Percentiles rank a stretch among this genome's conserved stretches.
phyloP scores from a whole-genome alignment of 2,329 filamentous ascomycete species.

The Fusarium citri region DNA sequence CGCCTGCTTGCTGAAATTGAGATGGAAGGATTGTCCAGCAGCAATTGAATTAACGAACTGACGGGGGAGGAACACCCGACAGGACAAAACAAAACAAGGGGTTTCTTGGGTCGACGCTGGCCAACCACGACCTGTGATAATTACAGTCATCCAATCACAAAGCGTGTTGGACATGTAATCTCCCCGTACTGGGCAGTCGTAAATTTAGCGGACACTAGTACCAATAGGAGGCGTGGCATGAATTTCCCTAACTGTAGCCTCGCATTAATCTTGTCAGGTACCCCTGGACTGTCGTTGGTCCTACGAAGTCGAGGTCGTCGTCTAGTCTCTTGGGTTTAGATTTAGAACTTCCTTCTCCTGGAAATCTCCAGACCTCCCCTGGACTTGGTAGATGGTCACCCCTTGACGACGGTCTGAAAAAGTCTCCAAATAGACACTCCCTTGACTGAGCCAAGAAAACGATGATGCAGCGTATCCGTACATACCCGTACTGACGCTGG shows the following conservation, averaged over 20 bases:
- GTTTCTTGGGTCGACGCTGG: background rate
- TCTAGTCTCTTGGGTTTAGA: background rate
- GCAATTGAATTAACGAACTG: background rate
- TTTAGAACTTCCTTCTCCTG: conserved; percentile 10
- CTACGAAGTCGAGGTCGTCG: background rate
- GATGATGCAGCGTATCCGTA: conserved; percentile 6
- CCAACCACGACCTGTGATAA: conserved; percentile 17
- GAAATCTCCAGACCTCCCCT: conserved; percentile 19
- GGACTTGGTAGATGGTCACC: conserved; percentile 5
- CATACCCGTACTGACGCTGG: conserved; percentile 12
- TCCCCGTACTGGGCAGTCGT: conserved; percentile 22
- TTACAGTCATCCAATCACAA: conserved; percentile 13
- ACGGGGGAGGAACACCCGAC: conserved; percentile 18
- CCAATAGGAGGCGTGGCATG: conserved; percentile 12
- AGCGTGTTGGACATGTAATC: conserved; percentile 18
- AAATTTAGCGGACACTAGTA: conserved; percentile 11
- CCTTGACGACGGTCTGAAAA: conserved; percentile 10
- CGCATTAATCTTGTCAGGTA: conserved; percentile 10
- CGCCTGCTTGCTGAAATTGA: conserved; percentile 7
- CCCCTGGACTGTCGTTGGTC: conserved; percentile 30
- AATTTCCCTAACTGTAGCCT: background rate
- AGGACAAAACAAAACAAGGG: conserved; percentile 21
- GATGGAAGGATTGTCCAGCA: conserved; percentile 20
- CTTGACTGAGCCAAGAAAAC: conserved; percentile 10
- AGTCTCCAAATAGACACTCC: conserved; percentile 9